Base-by-base conservation (phyloP, 805 yeast species). In the Ogataea paraovalis region DNA sequence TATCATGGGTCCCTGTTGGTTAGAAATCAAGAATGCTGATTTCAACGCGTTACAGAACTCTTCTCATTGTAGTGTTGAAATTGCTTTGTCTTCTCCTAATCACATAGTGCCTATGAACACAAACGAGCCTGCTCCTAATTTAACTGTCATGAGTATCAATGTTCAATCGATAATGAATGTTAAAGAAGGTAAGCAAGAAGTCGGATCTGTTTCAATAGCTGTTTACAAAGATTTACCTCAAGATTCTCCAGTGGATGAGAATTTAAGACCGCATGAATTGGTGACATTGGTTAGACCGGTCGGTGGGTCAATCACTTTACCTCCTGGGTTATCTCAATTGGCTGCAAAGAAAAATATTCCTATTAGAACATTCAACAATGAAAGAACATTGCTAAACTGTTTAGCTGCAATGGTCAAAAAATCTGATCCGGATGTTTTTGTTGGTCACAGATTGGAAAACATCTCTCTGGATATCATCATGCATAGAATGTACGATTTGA, bases 1-100 rank as follows among this genome's bases (percentile, higher is more conserved):
- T 56, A 75, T 94, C 40, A 91, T 89, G 97, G 99, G 99, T 9
- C 99, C 99, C 3, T 90, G 98, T 64, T 94, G 99, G 99, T 71
- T 94, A 44, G 85, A 85, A 42, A 73, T 94, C 44, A 71, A 75
- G 39, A 75, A 78, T 43, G 85, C 83, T 42, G 82, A 83, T 51
- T 85, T 86, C 56, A 62, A 65, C 21, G 64, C 79, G 0, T 65
- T 83, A 37, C 76, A 74, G 44, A 84, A 82, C 58, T 75, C 86
- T 2, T 83, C 96, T 0, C 92, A 91, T 68, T 87, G 96, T 67
- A 78, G 79, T 47, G 74, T 87, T n/a, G 96, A 89, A 58, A 79
- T 86, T 2, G 68, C 82, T 1, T 78, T 87, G 1, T 59, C 65
- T 2, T 64, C 72, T 10, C 80, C 94, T 9, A 56, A 49, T 22